Conservation (phyloP, 768 basidiomycete species). For the Tricholoma bakamatsutake region DNA sequence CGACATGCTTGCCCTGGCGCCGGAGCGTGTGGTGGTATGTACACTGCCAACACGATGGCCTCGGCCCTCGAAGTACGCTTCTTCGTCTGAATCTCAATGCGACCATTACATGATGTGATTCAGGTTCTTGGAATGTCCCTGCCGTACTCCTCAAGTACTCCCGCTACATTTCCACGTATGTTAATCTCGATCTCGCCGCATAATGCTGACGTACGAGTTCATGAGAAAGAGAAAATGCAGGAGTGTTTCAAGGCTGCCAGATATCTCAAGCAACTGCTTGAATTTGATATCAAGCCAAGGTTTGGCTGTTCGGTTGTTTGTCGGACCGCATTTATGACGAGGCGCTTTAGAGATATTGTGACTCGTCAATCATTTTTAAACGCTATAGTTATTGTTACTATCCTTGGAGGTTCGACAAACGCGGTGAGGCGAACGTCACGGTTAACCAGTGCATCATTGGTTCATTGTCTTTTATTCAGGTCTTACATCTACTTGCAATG, state of each 20-base stretch:
- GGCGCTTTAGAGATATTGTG: slow-evolving; percentile 32
- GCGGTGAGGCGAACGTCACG: slow-evolving; percentile 42
- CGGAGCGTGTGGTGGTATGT: slow-evolving; percentile 88
- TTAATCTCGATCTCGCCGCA: slow-evolving; percentile 4
- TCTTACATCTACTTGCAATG: slow-evolving; percentile 80
- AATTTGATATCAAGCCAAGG: slow-evolving; percentile 79
- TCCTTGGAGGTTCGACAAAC: slow-evolving; percentile 86
- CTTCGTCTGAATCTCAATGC: background rate
- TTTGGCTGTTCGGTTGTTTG: slow-evolving; percentile 15
- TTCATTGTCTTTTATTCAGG: slow-evolving; percentile 31
- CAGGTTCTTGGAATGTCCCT: slow-evolving; percentile 76
- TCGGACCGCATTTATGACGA: background rate
- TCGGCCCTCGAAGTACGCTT: slow-evolving; percentile 59
- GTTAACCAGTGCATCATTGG: background rate
- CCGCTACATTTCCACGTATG: slow-evolving; percentile 64
- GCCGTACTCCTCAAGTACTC: slow-evolving; percentile 76
- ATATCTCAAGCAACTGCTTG: slow-evolving; percentile 70
- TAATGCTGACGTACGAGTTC: background rate
- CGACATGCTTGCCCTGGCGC: slow-evolving; percentile 81
- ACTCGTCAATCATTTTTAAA: slow-evolving; percentile 64
- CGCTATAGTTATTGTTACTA: slow-evolving; percentile 73
- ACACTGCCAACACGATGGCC: slow-evolving; percentile 89
- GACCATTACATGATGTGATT: background rate
- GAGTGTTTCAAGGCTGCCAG: slow-evolving; percentile 77
- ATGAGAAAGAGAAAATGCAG: slow-evolving; percentile 60